Evolutionary conservation across 768 basidiomycete species (phyloP).

Genomic region (Suillus plorans): DNA sequence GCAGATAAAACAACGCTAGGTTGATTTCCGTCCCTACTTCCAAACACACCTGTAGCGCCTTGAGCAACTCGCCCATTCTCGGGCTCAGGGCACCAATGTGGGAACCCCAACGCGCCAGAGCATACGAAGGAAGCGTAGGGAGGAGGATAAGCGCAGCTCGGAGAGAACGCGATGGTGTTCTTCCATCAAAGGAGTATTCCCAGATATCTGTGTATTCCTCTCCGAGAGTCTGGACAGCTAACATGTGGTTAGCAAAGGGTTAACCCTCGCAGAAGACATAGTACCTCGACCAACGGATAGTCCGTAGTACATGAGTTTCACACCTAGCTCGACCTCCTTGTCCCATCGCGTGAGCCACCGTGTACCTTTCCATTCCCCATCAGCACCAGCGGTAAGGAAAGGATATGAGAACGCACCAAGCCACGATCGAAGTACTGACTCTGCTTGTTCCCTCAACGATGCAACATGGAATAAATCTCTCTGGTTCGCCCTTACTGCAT

Average conservation of each 20-base stretch:
- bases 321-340: slow-evolving; percentile 70
- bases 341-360: slow-evolving; percentile 81
- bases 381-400: slow-evolving; percentile 5
- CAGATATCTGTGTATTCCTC: slow-evolving; percentile 90
- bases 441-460: slow-evolving; percentile 71
- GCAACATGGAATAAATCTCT: slow-evolving; percentile 78
- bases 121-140: slow-evolving; percentile 63
- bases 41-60: slow-evolving; percentile 47
- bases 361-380: slow-evolving; percentile 53
- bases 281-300: slow-evolving; percentile 75
- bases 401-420: slow-evolving; percentile 50
- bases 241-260: slow-evolving; percentile 10
- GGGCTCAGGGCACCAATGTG: slow-evolving; percentile 34
- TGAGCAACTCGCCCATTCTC: slow-evolving; percentile 30
- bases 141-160: slow-evolving; percentile 63
- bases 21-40: slow-evolving; percentile 68
- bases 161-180: slow-evolving; percentile 42
- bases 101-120: slow-evolving; percentile 51
- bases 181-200: slow-evolving; percentile 53
- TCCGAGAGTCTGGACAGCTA: slow-evolving; percentile 82
- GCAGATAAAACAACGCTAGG: slow-evolving; percentile 77
- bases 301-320: slow-evolving; percentile 71
- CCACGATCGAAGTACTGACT: slow-evolving; percentile 73
- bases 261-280: slow-evolving; percentile 1
- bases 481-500: slow-evolving; percentile 79